Conservation (phyloP, 768 basidiomycete species). For the Trametes gibbosa region DNA sequence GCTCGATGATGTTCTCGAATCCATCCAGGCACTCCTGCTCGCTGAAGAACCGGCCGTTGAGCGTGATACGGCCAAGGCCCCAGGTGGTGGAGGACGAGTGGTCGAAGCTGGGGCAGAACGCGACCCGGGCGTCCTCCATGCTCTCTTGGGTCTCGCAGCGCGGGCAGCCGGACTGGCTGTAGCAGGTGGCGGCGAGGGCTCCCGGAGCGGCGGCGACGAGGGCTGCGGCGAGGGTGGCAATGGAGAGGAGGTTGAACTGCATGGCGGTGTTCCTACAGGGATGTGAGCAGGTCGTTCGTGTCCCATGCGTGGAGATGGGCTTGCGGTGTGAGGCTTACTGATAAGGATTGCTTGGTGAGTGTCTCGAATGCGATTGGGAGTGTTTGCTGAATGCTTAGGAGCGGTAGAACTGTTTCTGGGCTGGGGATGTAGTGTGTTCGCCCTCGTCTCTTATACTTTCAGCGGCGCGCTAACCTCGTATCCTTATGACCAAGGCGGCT, state of each 20-base stretch:
- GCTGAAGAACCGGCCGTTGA: background rate
- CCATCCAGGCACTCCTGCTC: slow-evolving; percentile 4
- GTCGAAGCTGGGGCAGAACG: background rate
- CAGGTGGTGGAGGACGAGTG: background rate
- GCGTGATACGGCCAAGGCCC: background rate
- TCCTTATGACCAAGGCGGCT: no score
- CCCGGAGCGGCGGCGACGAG: background rate
- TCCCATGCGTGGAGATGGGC: no score
- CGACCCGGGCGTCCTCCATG: background rate
- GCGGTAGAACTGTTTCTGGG: no score
- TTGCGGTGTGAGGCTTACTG: no score
- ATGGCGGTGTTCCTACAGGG: no score
- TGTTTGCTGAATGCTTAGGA: no score
- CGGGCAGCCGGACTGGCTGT: background rate
- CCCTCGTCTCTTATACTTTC: no score
- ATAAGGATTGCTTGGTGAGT: no score
- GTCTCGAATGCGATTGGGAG: no score
- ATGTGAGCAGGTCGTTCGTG: no score
- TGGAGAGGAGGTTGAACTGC: background rate
- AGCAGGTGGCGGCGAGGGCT: slow-evolving; percentile 1
- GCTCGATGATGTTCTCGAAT: slow-evolving; percentile 1
- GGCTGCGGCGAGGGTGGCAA: background rate
- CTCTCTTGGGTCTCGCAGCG: background rate
- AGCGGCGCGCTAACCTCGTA: no score
- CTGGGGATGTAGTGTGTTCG: no score